A percentile compares a stretch with the other conserved stretches of the same genome.
phyloP scores from a whole-genome alignment of 2,329 filamentous ascomycete species.

The Diaporthe citri region DNA sequence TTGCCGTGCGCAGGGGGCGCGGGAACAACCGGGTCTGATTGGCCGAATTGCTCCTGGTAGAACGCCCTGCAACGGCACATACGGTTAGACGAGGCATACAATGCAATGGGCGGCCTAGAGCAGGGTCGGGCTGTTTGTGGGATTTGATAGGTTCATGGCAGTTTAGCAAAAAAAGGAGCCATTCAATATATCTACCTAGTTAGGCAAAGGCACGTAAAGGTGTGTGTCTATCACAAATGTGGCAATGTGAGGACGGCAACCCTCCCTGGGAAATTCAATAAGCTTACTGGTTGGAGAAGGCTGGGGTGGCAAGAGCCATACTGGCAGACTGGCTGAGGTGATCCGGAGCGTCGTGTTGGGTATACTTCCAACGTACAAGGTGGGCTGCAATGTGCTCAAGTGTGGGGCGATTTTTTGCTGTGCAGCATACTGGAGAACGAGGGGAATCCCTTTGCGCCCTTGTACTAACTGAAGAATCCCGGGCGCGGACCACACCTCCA shows the following conservation, averaged over 20 bases:
- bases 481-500: too few relatives aligned
- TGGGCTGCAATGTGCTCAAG: too few relatives aligned
- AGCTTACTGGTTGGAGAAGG: neutral
- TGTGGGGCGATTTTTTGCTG: too few relatives aligned
- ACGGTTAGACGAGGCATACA: neutral
- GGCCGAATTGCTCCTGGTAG: neutral
- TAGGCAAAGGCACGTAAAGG: neutral
- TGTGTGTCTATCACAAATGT: neutral
- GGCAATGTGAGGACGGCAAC: neutral
- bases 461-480: too few relatives aligned
- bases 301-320: neutral
- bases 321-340: neutral
- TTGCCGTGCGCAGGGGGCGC: neutral
- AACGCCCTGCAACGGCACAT: neutral
- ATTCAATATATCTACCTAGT: too few relatives aligned
- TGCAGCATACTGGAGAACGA: too few relatives aligned
- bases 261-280: neutral
- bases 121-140: fast-evolving
- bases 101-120: neutral
- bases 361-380: too few relatives aligned
- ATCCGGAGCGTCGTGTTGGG: too few relatives aligned
- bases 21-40: neutral
- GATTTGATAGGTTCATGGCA: too few relatives aligned
- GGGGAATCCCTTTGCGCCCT: too few relatives aligned
- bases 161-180: too few relatives aligned